These are phyloP conservation scores for Torulaspora quercuum DNA, from an alignment of 805 yeast species.

Conservation along the genomic window DNA sequence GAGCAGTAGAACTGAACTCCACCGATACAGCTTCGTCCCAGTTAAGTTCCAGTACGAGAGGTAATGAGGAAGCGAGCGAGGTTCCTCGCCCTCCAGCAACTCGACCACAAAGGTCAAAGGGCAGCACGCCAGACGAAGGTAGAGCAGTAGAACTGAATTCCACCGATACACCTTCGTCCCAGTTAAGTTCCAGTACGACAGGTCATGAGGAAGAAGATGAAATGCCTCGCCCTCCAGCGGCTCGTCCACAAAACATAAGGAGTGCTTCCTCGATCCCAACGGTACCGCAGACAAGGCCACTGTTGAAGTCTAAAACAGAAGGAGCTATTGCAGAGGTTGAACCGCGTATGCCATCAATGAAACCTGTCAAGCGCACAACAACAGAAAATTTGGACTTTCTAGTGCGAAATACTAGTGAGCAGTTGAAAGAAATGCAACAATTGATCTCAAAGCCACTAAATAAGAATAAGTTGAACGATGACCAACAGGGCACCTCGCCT, in stretches of 20 bases:
- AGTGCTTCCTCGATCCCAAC: conserved; percentile 13
- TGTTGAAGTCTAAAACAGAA: conserved; percentile 8
- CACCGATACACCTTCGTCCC: too few species aligned
- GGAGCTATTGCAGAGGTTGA: conserved; percentile 3
- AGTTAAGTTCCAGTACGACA: too few species aligned
- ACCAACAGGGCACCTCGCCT: too few species aligned
- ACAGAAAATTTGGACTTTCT: conserved; percentile 15
- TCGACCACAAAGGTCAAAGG: too few species aligned
- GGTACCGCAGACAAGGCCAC: conserved; percentile 14
- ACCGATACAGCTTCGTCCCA: too few species aligned
- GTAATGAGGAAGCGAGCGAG: neutral
- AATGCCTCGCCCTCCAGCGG: conserved; percentile 16
- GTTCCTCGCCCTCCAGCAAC: conserved; percentile 19
- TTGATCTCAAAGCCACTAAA: conserved; percentile 7
- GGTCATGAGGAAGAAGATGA: neutral
- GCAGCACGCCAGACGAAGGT: too few species aligned
- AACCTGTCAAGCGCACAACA: conserved; percentile 12
- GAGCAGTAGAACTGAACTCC: too few species aligned
- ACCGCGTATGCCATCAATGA: conserved; percentile 12
- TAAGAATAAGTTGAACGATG: too few species aligned
- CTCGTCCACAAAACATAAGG: conserved; percentile 19
- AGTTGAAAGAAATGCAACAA: conserved; percentile 17
- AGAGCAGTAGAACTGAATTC: neutral
- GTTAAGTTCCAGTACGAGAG: too few species aligned
- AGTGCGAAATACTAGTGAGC: conserved; percentile 15